phyloP scores from a whole-genome alignment of 129 eudicot genomes.

The Artemisia argyi region DNA sequence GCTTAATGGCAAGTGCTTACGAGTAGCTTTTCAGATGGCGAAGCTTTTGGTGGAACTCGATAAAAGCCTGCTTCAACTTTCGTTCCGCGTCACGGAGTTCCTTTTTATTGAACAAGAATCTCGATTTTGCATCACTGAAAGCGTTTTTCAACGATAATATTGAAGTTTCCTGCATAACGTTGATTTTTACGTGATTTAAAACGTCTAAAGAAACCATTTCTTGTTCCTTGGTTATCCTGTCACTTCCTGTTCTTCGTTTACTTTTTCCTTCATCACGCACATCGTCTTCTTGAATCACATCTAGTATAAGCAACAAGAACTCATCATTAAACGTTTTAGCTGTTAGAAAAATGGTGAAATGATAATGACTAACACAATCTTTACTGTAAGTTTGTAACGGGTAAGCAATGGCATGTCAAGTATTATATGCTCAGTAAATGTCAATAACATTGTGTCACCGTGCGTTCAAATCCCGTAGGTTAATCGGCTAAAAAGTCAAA shows the following conservation, averaged over 20 bases:
- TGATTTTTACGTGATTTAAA: constrained; percentile 47
- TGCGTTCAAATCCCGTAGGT: no score
- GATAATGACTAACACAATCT: no score
- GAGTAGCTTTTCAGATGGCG: constrained; percentile 51
- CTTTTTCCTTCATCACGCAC: constrained; percentile 8
- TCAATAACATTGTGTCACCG: no score
- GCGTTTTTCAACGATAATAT: constrained; percentile 36
- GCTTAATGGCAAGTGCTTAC: constrained; percentile 16
- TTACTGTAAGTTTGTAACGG: no score
- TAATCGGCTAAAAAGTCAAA: no score
- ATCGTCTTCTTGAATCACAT: constrained; percentile 19
- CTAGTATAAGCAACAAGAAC: neutral
- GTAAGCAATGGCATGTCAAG: no score
- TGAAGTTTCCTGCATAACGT: constrained; percentile 37
- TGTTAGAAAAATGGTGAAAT: no score
- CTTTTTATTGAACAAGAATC: constrained; percentile 35
- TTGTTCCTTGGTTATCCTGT: constrained; percentile 1
- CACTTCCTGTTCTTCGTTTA: neutral
- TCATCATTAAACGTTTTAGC: neutral
- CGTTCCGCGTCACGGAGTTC: constrained; percentile 42
- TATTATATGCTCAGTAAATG: no score
- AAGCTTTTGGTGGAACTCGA: constrained; percentile 53
- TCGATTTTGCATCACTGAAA: constrained; percentile 32
- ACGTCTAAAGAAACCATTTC: constrained; percentile 45
- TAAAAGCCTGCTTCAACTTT: constrained; percentile 44